phyloP scores from a whole-genome alignment of 1,139 yeast species.

The Citeromyces siamensis region DNA sequence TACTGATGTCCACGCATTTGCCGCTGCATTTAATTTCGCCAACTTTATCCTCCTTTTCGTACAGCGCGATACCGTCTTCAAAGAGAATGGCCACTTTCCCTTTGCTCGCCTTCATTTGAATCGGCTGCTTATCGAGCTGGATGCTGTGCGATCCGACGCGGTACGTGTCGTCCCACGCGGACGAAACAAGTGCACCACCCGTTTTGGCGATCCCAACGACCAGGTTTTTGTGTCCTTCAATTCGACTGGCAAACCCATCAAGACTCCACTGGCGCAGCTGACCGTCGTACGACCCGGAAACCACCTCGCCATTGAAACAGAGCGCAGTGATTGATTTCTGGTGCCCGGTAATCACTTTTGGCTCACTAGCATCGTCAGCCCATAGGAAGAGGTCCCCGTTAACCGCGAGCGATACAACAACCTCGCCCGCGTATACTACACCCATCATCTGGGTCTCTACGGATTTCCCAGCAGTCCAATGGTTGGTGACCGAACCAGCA shows the following conservation, averaged over 20 bases:
- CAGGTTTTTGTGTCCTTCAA: slow-evolving; percentile 41
- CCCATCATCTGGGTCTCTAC: slow-evolving; percentile 72
- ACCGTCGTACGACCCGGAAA: slow-evolving; percentile 83
- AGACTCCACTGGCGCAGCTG: slow-evolving; percentile 47
- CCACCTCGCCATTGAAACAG: slow-evolving; percentile 19
- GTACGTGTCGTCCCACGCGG: slow-evolving; percentile 88
- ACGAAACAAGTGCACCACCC: slow-evolving; percentile 27
- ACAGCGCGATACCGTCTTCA: slow-evolving; percentile 31
- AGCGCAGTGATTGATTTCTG: slow-evolving; percentile 67
- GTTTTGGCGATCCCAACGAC: slow-evolving; percentile 30
- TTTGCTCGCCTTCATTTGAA: slow-evolving; percentile 27
- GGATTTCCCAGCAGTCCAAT: slow-evolving; percentile 30
- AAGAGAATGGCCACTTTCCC: slow-evolving; percentile 29
- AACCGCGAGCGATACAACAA: slow-evolving; percentile 53
- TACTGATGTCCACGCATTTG: slow-evolving; percentile 28
- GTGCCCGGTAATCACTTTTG: slow-evolving; percentile 56
- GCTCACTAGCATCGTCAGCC: slow-evolving; percentile 23
- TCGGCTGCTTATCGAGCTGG: slow-evolving; percentile 52
- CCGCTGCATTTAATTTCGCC: slow-evolving; percentile 21
- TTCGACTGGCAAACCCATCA: slow-evolving; percentile 23
- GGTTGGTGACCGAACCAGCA: slow-evolving; percentile 23
- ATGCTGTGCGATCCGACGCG: slow-evolving; percentile 27
- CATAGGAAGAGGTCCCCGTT: slow-evolving; percentile 65
- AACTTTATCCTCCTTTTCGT: slow-evolving; percentile 15
- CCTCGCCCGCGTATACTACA: slow-evolving; percentile 50